Percentiles rank a stretch among this genome's conserved stretches.
Evolutionary conservation across 2,329 filamentous ascomycete genomes (phyloP).

Genomic region (Ceratocystis variospora): DNA sequence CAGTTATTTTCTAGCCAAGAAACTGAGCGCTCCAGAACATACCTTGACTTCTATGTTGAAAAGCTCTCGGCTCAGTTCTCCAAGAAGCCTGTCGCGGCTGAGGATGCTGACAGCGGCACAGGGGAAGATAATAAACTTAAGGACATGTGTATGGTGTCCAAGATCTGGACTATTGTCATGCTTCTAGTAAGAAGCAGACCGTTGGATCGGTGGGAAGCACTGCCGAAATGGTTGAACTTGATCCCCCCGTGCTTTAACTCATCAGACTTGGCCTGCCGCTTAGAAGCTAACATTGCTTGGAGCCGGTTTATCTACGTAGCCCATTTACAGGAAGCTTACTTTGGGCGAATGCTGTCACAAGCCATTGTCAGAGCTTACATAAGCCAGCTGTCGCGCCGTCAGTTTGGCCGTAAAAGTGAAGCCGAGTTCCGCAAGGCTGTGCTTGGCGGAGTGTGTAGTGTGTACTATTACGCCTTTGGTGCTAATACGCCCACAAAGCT

Average conservation of each 20-base stretch:
- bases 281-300: constrained; percentile 74
- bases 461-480: constrained; percentile 71
- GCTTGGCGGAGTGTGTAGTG: constrained; percentile 59
- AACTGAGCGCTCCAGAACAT: constrained; percentile 39
- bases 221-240: constrained; percentile 60
- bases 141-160: constrained; percentile 49
- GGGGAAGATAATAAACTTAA: constrained; percentile 13
- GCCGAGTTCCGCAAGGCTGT: constrained; percentile 44
- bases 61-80: constrained; percentile 56
- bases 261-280: constrained; percentile 53
- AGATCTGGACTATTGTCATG: constrained; percentile 76
- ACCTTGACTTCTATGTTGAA: constrained; percentile 54
- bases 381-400: constrained; percentile 13
- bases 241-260: constrained; percentile 77
- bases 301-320: constrained; percentile 67
- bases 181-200: constrained; percentile 55
- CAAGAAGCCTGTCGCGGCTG: constrained; percentile 31
- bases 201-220: constrained; percentile 56
- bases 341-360: constrained; percentile 38
- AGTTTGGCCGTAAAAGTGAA: constrained; percentile 32
- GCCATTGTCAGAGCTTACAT: constrained; percentile 16
- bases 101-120: not conserved
- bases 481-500: constrained; percentile 53
- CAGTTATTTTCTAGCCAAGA: constrained; percentile 38
- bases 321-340: constrained; percentile 45